Base-by-base conservation (phyloP, 192 early-diverging fungal species). In the Coemansia pectinata region DNA sequence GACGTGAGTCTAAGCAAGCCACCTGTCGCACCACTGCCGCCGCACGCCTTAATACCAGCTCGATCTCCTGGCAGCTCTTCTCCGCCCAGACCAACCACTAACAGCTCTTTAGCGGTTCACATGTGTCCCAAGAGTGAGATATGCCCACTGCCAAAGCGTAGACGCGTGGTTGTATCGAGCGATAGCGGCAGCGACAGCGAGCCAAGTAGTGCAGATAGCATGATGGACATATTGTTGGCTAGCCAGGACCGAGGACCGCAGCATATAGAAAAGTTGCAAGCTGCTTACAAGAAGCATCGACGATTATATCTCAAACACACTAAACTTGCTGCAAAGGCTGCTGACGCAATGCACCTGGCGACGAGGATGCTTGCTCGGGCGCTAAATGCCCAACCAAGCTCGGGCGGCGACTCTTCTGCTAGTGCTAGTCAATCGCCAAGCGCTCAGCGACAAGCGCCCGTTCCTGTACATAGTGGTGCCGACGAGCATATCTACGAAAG, bases 281-380 rank as follows among this genome's bases (percentile, higher is more conserved):
- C 34, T 8, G 61, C 48, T 21, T 75, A 80, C 36, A 70, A 71
- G 29, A 62, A 45, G 10, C 69, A 81, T 25, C 55, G 63, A 8
- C 45, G 47, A 12, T 21, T 65, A 8, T 68, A 75, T 59, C 33
- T 48, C 15, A 81, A 81, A 52, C 63, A 76, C 63, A 61, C 48
- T 10, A 44, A 48, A 31, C 73, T 60, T 14, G 65, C 73, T 10
- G 57, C 69, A 9, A 68, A 63, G 41, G 78, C 78, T 11, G 55
- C 70, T 10, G 42, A 76, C 5, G 63, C 75, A n/a, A 81, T 81
- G 78, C 66, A 76, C 41, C 55, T 48, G 33, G 57, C 73, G 2
- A 66, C 65, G 2, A 67, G 33, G 33, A 48, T 66, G 19, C 42
- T 74, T 19, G 14, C 23, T 41, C 53, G 41, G 29, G n/a, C 52